phyloP scores from a whole-genome alignment of 2,329 filamentous ascomycete species.

The Chrysoporthe austroafricana region DNA sequence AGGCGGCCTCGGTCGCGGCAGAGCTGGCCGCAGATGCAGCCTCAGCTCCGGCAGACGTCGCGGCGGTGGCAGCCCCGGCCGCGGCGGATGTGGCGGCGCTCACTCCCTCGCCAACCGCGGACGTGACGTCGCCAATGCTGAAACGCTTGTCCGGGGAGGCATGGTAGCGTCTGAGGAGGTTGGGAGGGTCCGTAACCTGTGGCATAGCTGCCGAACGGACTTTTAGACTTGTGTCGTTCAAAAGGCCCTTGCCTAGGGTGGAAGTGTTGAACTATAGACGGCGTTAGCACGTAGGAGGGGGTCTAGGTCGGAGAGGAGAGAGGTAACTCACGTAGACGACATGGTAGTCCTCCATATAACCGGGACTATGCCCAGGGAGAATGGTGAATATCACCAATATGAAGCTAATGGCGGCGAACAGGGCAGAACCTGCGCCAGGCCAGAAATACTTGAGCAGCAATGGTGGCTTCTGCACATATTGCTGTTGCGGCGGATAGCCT shows the following conservation, averaged over 20 bases:
- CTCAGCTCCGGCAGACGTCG: slow-evolving; percentile 15
- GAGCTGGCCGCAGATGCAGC: slow-evolving; percentile 16
- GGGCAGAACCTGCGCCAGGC: slow-evolving; percentile 34
- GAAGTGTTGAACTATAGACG: slow-evolving; percentile 45
- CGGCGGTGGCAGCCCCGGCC: slow-evolving; percentile 8
- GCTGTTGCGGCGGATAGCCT: not conserved
- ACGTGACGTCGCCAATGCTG: slow-evolving; percentile 31
- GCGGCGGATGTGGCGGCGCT: not conserved
- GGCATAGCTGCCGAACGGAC: slow-evolving; percentile 13
- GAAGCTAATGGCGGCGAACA: slow-evolving; percentile 41
- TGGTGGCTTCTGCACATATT: slow-evolving; percentile 3
- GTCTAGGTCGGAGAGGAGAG: not conserved
- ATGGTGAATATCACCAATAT: slow-evolving; percentile 42
- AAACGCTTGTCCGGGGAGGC: slow-evolving; percentile 31
- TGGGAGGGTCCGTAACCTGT: slow-evolving; percentile 32
- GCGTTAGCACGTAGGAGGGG: slow-evolving; percentile 19
- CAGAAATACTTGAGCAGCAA: slow-evolving; percentile 9
- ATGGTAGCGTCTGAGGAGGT: slow-evolving; percentile 33
- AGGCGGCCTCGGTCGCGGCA: slow-evolving; percentile 23
- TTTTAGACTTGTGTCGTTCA: slow-evolving; percentile 33
- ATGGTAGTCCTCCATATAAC: slow-evolving; percentile 44
- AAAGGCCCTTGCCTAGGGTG: slow-evolving; percentile 43
- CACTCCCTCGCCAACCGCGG: slow-evolving; percentile 28
- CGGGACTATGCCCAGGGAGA: slow-evolving; percentile 43
- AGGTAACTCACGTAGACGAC: slow-evolving; percentile 41